Conservation (phyloP, 2,329 filamentous ascomycete genomes). For the Trichoderma lentiforme region DNA sequence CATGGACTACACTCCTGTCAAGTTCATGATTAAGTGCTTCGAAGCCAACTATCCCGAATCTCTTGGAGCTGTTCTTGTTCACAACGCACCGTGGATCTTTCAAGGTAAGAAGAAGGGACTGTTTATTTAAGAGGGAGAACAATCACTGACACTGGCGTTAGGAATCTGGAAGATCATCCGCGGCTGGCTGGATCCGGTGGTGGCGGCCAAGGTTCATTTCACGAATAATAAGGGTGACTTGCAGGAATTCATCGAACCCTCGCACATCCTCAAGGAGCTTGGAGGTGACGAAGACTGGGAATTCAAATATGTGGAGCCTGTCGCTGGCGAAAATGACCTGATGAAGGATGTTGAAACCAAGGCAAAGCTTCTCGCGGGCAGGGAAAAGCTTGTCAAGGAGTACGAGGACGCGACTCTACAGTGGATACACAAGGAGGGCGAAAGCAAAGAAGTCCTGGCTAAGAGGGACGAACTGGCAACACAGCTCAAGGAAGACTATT, state of each 20-base stretch:
- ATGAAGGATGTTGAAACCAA: constrained; percentile 65
- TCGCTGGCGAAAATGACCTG: constrained; percentile 68
- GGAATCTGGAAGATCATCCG: constrained; percentile 95
- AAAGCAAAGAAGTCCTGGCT: constrained; percentile 48
- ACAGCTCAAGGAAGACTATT: constrained; percentile 72
- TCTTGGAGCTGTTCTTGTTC: constrained; percentile 83
- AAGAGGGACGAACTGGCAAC: constrained; percentile 61
- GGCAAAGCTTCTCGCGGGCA: constrained; percentile 60
- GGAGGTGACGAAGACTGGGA: constrained; percentile 83
- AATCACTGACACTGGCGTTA: constrained; percentile 30
- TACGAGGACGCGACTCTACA: constrained; percentile 71
- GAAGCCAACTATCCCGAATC: constrained; percentile 98
- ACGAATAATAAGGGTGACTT: constrained; percentile 79
- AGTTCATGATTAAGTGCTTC: constrained; percentile 99
- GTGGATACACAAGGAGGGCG: constrained; percentile 62
- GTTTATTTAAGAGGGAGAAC: not conserved
- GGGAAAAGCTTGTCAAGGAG: constrained; percentile 63
- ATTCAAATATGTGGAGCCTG: constrained; percentile 78
- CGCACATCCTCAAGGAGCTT: constrained; percentile 74
- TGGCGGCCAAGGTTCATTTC: constrained; percentile 91
- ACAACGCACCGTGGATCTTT: constrained; percentile 97
- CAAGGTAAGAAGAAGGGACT: constrained; percentile 57
- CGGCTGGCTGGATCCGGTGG: constrained; percentile 95
- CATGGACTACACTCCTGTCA: constrained; percentile 97
- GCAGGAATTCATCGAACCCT: constrained; percentile 67